Percentiles rank a stretch among this genome's conserved stretches.
phyloP scores from a whole-genome alignment of 345 rosid genomes.

The Schrenkiella parvula region DNA sequence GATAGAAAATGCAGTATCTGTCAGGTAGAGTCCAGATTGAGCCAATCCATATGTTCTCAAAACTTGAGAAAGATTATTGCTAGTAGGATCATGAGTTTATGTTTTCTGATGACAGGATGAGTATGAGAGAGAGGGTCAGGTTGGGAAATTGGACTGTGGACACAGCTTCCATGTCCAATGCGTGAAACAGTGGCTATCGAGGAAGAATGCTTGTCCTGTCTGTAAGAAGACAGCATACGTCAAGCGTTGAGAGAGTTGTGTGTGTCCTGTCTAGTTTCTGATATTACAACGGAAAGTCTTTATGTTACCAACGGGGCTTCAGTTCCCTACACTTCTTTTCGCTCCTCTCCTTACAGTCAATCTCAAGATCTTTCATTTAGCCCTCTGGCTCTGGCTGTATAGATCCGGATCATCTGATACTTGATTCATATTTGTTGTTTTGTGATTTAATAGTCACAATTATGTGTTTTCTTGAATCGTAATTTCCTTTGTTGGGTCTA shows the following conservation, averaged over 20 bases:
- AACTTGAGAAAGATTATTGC: background rate
- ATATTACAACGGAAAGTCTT: no score
- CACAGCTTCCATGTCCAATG: conserved; percentile 78
- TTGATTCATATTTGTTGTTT: background rate
- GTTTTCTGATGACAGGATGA: conserved; percentile 57
- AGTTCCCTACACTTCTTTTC: no score
- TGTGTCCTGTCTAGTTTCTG: background rate
- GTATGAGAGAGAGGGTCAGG: conserved; percentile 57
- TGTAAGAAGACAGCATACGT: conserved; percentile 60
- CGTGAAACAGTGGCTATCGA: conserved; percentile 80
- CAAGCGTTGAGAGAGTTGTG: conserved; percentile 33
- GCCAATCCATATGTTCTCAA: background rate
- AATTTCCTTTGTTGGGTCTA: background rate
- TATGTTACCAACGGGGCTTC: no score
- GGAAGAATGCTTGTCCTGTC: conserved; percentile 79
- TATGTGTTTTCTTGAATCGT: background rate
- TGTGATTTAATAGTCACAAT: background rate
- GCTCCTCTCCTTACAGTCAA: no score
- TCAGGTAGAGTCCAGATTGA: conserved; percentile 47
- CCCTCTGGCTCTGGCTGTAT: background rate
- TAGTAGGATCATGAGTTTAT: background rate
- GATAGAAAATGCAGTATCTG: conserved; percentile 86
- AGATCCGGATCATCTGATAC: conserved; percentile 2
- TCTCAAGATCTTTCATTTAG: conserved; percentile 10
- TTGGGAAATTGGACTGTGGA: conserved; percentile 71